These are phyloP conservation scores for Colletotrichum brevisporum DNA, from an alignment of 2,329 filamentous ascomycete genomes.

Conservation along the genomic window DNA sequence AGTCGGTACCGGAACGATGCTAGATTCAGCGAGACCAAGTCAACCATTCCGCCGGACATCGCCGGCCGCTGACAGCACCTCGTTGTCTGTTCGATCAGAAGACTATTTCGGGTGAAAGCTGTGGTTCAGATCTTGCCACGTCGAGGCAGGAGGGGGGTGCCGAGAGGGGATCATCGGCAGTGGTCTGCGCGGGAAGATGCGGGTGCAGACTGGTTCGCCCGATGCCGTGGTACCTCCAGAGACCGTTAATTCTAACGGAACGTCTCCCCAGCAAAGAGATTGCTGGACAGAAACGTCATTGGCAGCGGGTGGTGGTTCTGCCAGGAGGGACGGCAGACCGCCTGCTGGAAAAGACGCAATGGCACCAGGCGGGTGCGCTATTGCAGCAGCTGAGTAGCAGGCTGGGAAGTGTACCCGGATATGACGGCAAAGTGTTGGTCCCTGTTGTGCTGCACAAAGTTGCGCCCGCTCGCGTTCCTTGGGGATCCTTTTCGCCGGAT, in stretches of 20 bases:
- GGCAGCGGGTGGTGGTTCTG: constrained; percentile 11
- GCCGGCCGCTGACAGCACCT: background rate
- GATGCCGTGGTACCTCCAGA: background rate
- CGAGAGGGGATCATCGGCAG: background rate
- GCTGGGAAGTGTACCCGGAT: constrained; percentile 16
- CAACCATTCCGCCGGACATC: constrained; percentile 9
- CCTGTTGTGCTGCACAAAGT: background rate
- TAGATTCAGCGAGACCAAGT: constrained; percentile 11
- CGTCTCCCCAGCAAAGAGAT: constrained; percentile 22
- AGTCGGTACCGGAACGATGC: background rate
- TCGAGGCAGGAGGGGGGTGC: constrained; percentile 16
- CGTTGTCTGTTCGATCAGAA: constrained; percentile 7
- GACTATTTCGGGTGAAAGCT: constrained; percentile 38
- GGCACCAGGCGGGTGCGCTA: constrained; percentile 19
- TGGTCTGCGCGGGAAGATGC: constrained; percentile 10
- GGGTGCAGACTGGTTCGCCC: constrained; percentile 23
- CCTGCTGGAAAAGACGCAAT: constrained; percentile 26
- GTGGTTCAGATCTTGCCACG: constrained; percentile 39
- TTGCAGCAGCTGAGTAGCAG: constrained; percentile 28
- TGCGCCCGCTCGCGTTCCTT: background rate
- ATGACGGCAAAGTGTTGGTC: background rate
- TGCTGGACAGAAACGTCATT: constrained; percentile 24
- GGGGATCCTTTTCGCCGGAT: background rate
- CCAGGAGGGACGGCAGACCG: constrained; percentile 22
- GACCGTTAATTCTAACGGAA: constrained; percentile 7